Evolutionary conservation across 441 rosid genomes (phyloP).

Genomic region (Breynia disticha): DNA sequence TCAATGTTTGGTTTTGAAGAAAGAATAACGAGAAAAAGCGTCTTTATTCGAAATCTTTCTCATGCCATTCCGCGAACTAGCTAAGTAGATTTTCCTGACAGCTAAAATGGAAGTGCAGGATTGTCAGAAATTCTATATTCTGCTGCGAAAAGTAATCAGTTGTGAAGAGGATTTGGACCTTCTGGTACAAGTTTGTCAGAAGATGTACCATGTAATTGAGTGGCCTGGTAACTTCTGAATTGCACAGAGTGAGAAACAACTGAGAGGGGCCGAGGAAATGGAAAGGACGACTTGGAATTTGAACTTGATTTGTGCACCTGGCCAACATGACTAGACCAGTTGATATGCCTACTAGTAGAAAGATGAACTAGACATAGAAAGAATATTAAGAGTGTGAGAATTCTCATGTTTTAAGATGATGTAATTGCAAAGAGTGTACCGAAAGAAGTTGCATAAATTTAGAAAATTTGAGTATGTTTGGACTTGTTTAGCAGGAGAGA

Average conservation of each 20-base stretch:
- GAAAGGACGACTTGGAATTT: constrained; percentile 7
- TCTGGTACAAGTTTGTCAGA: constrained; percentile 26
- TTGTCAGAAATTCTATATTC: not conserved
- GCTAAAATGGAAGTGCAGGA: not conserved
- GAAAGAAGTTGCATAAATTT: too few relatives aligned
- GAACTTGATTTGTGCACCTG: constrained; percentile 7
- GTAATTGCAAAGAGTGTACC: too few relatives aligned
- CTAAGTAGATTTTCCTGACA: not conserved
- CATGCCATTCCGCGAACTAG: constrained; percentile 21
- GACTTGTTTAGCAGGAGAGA: too few relatives aligned
- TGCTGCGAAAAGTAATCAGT: constrained; percentile 15
- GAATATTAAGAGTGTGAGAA: constrained; percentile 12
- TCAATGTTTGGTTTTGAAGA: constrained; percentile 23
- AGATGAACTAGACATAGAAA: constrained; percentile 15
- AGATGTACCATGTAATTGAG: constrained; percentile 12
- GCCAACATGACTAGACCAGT: constrained; percentile 8
- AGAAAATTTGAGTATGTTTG: too few relatives aligned
- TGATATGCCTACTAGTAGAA: constrained; percentile 20
- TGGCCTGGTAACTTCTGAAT: constrained; percentile 6
- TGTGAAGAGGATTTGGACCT: constrained; percentile 51
- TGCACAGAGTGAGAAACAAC: constrained; percentile 10
- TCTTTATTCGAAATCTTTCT: constrained; percentile 1
- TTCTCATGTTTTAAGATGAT: too few relatives aligned
- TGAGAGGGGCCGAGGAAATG: constrained; percentile 9
- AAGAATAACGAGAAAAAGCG: constrained; percentile 18